Evolutionary conservation across 1,139 yeast species (phyloP).

Genomic region (Yamadazyma membranifaciens): DNA sequence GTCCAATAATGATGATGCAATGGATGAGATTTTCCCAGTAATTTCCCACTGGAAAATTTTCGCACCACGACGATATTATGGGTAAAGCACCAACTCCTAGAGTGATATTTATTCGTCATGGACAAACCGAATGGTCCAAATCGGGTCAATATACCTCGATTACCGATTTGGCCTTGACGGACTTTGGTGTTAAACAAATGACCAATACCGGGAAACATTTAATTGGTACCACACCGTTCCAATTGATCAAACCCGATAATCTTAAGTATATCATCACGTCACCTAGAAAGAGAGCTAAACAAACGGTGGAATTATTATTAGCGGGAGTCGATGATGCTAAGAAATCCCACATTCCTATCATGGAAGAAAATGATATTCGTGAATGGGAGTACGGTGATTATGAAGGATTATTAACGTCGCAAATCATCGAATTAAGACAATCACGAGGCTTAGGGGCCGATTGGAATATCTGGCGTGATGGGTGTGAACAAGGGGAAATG

Average conservation of each 20-base stretch:
- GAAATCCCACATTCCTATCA: constrained; percentile 40
- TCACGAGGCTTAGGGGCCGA: constrained; percentile 54
- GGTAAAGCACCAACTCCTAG: constrained; percentile 55
- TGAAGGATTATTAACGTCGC: constrained; percentile 73
- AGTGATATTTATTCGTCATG: constrained; percentile 78
- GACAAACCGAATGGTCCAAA: constrained; percentile 95
- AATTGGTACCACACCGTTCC: constrained; percentile 52
- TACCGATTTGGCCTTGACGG: constrained; percentile 79
- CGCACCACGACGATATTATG: constrained; percentile 3
- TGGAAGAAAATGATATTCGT: constrained; percentile 66
- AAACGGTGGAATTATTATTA: constrained; percentile 62
- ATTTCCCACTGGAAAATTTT: not conserved
- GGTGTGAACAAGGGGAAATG: constrained; percentile 88
- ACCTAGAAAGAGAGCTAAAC: constrained; percentile 77
- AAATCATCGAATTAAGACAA: constrained; percentile 61
- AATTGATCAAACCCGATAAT: constrained; percentile 61
- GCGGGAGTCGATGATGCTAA: constrained; percentile 49
- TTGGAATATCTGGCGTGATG: constrained; percentile 93
- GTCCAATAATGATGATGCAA: not conserved
- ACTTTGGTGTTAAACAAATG: constrained; percentile 76
- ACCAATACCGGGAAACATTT: constrained; percentile 67
- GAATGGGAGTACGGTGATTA: constrained; percentile 98
- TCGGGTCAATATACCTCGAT: constrained; percentile 87
- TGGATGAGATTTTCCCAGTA: not conserved
- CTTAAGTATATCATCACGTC: constrained; percentile 70